Base-by-base conservation (phyloP, 225 moss, liverwort and hornwort species). In the Bryoerythrophyllum caledonicum region DNA sequence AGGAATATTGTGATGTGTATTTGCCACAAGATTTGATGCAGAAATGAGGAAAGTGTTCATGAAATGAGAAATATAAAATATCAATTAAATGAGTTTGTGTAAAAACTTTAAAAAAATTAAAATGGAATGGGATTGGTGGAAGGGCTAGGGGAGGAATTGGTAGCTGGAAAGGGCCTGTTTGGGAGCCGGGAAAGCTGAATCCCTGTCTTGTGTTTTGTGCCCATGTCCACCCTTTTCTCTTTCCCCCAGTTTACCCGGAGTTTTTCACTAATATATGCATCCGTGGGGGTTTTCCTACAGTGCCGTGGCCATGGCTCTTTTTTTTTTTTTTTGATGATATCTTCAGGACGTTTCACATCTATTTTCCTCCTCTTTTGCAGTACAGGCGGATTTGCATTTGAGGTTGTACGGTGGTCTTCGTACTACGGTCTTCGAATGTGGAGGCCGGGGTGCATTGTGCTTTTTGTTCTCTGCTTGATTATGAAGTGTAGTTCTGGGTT, bases 131-230 rank as follows among this genome's bases (percentile, higher is more conserved):
- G 32, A n/a, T 32, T 32, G 32, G 37, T 37, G 37, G 63, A 17
- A 15, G 35, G 19, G 19, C 51, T 24, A 16, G 19, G 73, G 10
- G 73, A 14, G 1, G 1, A 52, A 24, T 37, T 6, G 35, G 51
- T 74, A 52, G 73, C 63, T 74, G 37, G 24, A 74, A 74, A 74
- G 73, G 2, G 17, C 23, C 4, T 1, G 37, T 37, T 63, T 63
- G 6, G 4, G 17, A 52, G 73, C 63, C 11, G 0, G 4, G 17
- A 51, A 51, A 63, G 35, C 37, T 51, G 73, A 73, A 63, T 63
- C 52, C 51, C 17, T 37, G 73, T 74, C 52, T 53, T 37, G 63
- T 63, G 73, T 52, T 63, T 19, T 52, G 63, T 25, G 73, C 73
- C 38, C 5, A 58, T 74, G 44, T 21, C 1, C 3, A 10, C 57